A percentile compares a stretch with the other conserved stretches of the same genome.
Conservation (phyloP, 1,139 yeast species). For the Suhomyces terraborum region DNA sequence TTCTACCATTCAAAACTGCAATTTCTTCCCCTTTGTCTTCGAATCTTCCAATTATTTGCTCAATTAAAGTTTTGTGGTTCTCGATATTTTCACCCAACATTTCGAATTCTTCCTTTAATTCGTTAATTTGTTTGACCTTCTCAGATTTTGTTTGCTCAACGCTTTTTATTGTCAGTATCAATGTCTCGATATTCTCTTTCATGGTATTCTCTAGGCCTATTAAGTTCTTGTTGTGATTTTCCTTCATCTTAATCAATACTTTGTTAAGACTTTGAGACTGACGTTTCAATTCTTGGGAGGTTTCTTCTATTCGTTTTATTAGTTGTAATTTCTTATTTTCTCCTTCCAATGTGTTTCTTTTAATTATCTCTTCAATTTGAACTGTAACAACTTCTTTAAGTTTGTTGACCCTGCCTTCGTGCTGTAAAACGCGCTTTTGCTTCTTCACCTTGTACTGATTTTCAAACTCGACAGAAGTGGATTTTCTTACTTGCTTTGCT, state of each 20-base stretch:
- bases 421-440: constrained; percentile 15
- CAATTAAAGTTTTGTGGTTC: constrained; percentile 10
- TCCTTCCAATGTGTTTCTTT: constrained; percentile 28
- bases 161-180: constrained; percentile 19
- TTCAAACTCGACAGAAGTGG: constrained; percentile 33
- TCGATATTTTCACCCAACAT: constrained; percentile 11
- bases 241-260: constrained; percentile 31
- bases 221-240: constrained; percentile 27
- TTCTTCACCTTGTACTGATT: constrained; percentile 19
- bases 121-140: constrained; percentile 6
- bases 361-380: constrained; percentile 39
- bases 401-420: constrained; percentile 27
- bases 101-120: constrained; percentile 5
- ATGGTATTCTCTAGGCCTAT: constrained; percentile 22
- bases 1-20: constrained; percentile 18
- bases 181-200: constrained; percentile 23
- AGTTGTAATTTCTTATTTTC: constrained; percentile 25
- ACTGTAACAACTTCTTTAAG: constrained; percentile 38
- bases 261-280: constrained; percentile 26
- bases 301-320: constrained; percentile 16
- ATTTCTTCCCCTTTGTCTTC: constrained; percentile 27
- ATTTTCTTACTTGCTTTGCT: constrained; percentile 19
- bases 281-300: constrained; percentile 17
- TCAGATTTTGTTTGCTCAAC: constrained; percentile 15
- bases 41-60: constrained; percentile 17